phyloP scores from a whole-genome alignment of 257 asterid genomes.

The Fraxinus anomala region DNA sequence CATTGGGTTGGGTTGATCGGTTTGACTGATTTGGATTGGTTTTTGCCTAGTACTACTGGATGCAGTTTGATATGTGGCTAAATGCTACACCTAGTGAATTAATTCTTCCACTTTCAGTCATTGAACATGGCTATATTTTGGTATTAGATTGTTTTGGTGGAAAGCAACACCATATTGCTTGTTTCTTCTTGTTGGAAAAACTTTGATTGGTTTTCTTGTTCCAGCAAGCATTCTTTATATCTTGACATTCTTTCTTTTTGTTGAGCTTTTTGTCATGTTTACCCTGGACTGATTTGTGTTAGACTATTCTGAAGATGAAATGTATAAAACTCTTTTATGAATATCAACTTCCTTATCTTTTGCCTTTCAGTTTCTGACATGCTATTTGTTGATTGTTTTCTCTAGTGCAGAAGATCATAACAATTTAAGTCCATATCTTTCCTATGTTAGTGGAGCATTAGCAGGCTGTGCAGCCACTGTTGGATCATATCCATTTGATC shows the following conservation, averaged over 20 bases:
- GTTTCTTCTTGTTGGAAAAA: background rate
- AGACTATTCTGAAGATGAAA: background rate
- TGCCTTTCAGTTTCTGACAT: conserved; percentile 9
- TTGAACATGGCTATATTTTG: background rate
- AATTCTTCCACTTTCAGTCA: conserved; percentile 12
- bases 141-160: background rate
- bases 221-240: background rate
- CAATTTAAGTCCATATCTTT: conserved; percentile 73
- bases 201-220: conserved; percentile 5
- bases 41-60: background rate
- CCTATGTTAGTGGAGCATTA: conserved; percentile 83
- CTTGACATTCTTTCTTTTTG: background rate
- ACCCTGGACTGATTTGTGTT: background rate
- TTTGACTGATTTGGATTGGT: too few species aligned
- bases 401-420: conserved; percentile 74
- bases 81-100: background rate
- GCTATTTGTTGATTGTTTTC: conserved; percentile 20
- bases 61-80: conserved; percentile 2
- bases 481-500: conserved; percentile 97
- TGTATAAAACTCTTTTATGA: background rate
- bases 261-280: background rate
- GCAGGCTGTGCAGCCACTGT: conserved; percentile 97
- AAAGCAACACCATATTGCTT: background rate
- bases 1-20: too few species aligned
- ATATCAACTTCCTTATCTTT: conserved; percentile 1